Base-by-base conservation (phyloP, 192 early-diverging fungal genomes). In the Gaertneriomyces semiglobifer region DNA sequence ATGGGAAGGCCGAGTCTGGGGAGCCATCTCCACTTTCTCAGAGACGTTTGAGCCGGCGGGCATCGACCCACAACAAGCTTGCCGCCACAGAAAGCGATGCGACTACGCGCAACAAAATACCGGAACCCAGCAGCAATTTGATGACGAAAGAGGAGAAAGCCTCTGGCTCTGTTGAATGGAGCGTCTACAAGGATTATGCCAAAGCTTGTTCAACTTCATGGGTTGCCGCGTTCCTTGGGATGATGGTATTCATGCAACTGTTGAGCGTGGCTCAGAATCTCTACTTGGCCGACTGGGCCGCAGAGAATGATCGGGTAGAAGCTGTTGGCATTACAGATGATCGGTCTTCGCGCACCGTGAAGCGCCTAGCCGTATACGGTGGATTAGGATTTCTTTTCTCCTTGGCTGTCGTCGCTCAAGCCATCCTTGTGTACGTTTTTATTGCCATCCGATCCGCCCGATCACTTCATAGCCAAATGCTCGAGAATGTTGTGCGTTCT, bases 101-200 rank as follows among this genome's bases (percentile, higher is more conserved):
- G 46, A 48, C 58, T 18, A 42, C 16, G 47, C 14, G 7, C 42
- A 68, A 20, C 59, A 68, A 47, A 39, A 20, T 44, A 52, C 16
- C 11, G 25, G 12, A 44, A 18, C 40, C 54, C 14, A 42, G 20
- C 20, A 75, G 33, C 9, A 52, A 62, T 4, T 58, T 97, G 14
- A 94, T 91, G 62, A 76, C 83, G 0, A 84, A 88, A 16, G 96
- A 98, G 77, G 86, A 90, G 55, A 88, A 84, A 62, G 88, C 86
- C 20, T 84, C 90, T 63, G 96, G 96, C 20, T 84, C 79, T 12
- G 93, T 98, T 9, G 77, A 84, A 48, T 86, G 84, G 79, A 67
- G 71, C n/a, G 92, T 93, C 0, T 98, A 98, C 68, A 64, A 68
- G 19, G 80, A 88, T 1, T 98, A 98, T 70, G 82, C 86, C 45